Evolutionary conservation across 1,284 basidiomycete species (phyloP).

Genomic region (Tilletia walkeri): DNA sequence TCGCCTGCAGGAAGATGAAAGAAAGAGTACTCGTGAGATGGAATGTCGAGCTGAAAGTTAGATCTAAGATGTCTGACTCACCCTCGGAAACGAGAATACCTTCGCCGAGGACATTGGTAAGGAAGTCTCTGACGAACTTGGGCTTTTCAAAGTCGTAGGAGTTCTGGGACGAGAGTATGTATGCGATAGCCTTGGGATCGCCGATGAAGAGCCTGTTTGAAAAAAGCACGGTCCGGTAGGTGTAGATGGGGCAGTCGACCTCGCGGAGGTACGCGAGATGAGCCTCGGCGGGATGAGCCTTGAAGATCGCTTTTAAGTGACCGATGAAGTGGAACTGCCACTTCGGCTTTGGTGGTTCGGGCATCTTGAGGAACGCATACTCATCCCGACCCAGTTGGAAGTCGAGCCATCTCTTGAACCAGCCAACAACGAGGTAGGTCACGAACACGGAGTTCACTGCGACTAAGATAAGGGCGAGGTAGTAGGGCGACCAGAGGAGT

Average conservation of each 20-base stretch:
- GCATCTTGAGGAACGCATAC: not conserved
- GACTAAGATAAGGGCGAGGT: not conserved
- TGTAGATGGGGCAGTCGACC: slow-evolving; percentile 16
- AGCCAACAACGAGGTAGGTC: not conserved
- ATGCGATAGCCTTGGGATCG: slow-evolving; percentile 43
- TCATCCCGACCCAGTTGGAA: not conserved
- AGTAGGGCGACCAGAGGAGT: not conserved
- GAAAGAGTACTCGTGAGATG: not conserved
- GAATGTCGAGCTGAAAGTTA: too few relatives aligned
- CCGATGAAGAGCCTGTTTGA: slow-evolving; percentile 39
- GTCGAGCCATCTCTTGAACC: not conserved
- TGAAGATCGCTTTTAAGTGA: not conserved
- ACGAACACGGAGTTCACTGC: not conserved
- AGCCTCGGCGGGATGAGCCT: not conserved
- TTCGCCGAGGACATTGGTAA: slow-evolving; percentile 44
- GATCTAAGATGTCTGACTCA: not conserved
- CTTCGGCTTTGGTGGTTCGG: not conserved
- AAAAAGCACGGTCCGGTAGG: slow-evolving; percentile 40
- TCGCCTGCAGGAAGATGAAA: slow-evolving; percentile 17
- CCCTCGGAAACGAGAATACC: slow-evolving; percentile 32
- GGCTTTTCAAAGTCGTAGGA: slow-evolving; percentile 48
- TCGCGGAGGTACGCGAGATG: slow-evolving; percentile 4
- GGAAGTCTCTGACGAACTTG: slow-evolving; percentile 23
- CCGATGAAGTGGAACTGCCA: slow-evolving; percentile 4
- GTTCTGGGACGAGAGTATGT: slow-evolving; percentile 32